Base-by-base conservation (phyloP, 371 early-diverging fungal genomes). In the Rhizopus arrhizus region DNA sequence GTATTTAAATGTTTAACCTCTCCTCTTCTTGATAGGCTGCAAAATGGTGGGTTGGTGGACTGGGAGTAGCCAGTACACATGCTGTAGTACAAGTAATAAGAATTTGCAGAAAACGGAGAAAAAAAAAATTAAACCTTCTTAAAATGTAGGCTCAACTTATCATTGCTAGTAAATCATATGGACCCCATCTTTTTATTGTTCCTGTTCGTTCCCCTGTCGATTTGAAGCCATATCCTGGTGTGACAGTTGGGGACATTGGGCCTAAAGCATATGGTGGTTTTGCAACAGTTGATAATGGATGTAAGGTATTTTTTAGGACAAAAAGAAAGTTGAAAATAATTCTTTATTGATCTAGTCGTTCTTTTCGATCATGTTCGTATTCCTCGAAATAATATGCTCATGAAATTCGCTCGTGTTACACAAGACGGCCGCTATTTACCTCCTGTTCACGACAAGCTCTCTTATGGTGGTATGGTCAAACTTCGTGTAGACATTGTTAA, bases 1-100 rank as follows among this genome's bases (percentile, higher is more conserved):
- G 22, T 32, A 43, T n/a, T 31, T 51, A 11, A 16, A 34, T 63
- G 12, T 56, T 22, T 2, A 28, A 3, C 47, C 29, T 36, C 28
- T 45, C 56, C 52, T 3, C 29, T 3, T 22, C 28, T 13, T 46
- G 2, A 3, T 55, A 77, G 77, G 83, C 92, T 11, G 81, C 91
- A 47, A 93, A 93, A 63, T 95, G 94, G 94, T 95, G 95, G 95
- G 88, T 94, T 55, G 95, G 95, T 32, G 92, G 93, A 16, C 64
- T 85, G 7, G 85, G 85, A 11, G 72, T 72, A 10, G 62, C 73
- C 11, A 62, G 71, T 13, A 95, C 95, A 2, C 95, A 94, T 70
- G 87, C 90, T 28, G 82, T 89, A 53, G 89, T 95, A 31, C 91
- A 91, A 58, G 70, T 73, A 62, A 13, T 8, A 4, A 9, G 16